phyloP scores from a whole-genome alignment of 1,284 basidiomycete genomes.

The Schizophyllum amplum region DNA sequence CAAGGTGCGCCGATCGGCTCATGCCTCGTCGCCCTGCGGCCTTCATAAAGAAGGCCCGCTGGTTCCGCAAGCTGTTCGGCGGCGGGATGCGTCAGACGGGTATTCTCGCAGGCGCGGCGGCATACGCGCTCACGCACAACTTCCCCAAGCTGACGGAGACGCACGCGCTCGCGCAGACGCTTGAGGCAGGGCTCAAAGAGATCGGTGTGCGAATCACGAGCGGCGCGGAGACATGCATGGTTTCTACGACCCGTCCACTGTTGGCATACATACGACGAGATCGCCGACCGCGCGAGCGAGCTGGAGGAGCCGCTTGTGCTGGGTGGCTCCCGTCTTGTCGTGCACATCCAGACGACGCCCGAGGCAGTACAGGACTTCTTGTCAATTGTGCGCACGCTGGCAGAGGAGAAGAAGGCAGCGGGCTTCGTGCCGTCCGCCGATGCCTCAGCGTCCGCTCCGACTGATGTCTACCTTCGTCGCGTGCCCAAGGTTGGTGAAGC shows the following conservation, averaged over 20 bases:
- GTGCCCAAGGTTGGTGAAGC: slow-evolving; percentile 12
- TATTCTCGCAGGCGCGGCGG: slow-evolving; percentile 73
- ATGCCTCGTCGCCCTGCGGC: slow-evolving; percentile 71
- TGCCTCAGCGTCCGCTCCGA: slow-evolving; percentile 22
- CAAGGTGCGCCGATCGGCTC: slow-evolving; percentile 88
- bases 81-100: slow-evolving; percentile 93
- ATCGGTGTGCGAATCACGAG: slow-evolving; percentile 72
- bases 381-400: slow-evolving; percentile 40
- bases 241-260: slow-evolving; percentile 77
- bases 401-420: slow-evolving; percentile 55
- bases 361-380: slow-evolving; percentile 66
- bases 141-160: slow-evolving; percentile 75
- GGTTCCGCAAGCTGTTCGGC: slow-evolving; percentile 93
- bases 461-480: slow-evolving; percentile 42
- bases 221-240: slow-evolving; percentile 87
- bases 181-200: slow-evolving; percentile 66
- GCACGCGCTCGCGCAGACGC: slow-evolving; percentile 65
- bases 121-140: slow-evolving; percentile 80
- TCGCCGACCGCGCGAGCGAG: slow-evolving; percentile 51
- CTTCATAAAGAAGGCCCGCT: slow-evolving; percentile 73
- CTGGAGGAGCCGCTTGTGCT: slow-evolving; percentile 67
- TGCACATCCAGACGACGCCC: slow-evolving; percentile 83
- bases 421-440: slow-evolving; percentile 37
- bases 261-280: slow-evolving; percentile 66
- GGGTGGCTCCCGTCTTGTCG: slow-evolving; percentile 69